Percentiles rank a stretch among this genome's conserved stretches.
phyloP scores from a whole-genome alignment of 1,284 basidiomycete genomes.

The Ustilago shanxiensis region DNA sequence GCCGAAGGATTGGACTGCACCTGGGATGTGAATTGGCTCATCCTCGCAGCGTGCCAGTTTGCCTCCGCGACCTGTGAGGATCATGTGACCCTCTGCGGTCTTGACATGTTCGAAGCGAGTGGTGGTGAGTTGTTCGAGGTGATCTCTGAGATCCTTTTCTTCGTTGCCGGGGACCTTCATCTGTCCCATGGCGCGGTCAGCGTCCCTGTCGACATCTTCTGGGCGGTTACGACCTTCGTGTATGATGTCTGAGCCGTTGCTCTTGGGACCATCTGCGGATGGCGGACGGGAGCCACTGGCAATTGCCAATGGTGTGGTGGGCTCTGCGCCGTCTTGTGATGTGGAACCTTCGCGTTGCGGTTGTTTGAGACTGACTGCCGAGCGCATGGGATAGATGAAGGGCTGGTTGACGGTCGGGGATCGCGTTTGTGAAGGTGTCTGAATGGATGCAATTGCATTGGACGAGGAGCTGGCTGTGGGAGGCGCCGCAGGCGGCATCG shows the following conservation, averaged over 20 bases:
- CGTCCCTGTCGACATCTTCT: slow-evolving; percentile 38
- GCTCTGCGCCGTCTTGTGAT: slow-evolving; percentile 6
- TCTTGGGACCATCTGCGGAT: slow-evolving; percentile 20
- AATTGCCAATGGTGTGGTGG: background rate
- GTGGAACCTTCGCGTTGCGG: slow-evolving; percentile 20
- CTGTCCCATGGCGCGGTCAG: slow-evolving; percentile 36
- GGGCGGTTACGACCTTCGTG: slow-evolving; percentile 34
- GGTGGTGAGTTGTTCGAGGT: slow-evolving; percentile 55
- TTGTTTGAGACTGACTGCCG: slow-evolving; percentile 63
- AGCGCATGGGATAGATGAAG: slow-evolving; percentile 65
- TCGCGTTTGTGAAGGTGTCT: slow-evolving; percentile 24
- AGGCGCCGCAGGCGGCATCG: slow-evolving; percentile 17
- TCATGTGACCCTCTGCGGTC: slow-evolving; percentile 80
- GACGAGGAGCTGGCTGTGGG: slow-evolving; percentile 10
- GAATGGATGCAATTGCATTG: slow-evolving; percentile 4
- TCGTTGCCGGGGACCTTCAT: slow-evolving; percentile 39
- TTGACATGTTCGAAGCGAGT: slow-evolving; percentile 77
- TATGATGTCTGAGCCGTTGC: slow-evolving; percentile 14
- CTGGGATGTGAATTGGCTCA: slow-evolving; percentile 88
- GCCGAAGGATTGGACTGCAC: slow-evolving; percentile 87
- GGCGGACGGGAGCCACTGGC: slow-evolving; percentile 13
- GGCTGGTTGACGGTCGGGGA: slow-evolving; percentile 49
- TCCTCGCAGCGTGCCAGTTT: slow-evolving; percentile 81
- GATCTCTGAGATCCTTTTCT: slow-evolving; percentile 28
- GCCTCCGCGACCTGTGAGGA: slow-evolving; percentile 80